Percentiles rank a stretch among this genome's conserved stretches.
Evolutionary conservation across 257 asterid species (phyloP).

Genomic region (Solanum clarkiae): DNA sequence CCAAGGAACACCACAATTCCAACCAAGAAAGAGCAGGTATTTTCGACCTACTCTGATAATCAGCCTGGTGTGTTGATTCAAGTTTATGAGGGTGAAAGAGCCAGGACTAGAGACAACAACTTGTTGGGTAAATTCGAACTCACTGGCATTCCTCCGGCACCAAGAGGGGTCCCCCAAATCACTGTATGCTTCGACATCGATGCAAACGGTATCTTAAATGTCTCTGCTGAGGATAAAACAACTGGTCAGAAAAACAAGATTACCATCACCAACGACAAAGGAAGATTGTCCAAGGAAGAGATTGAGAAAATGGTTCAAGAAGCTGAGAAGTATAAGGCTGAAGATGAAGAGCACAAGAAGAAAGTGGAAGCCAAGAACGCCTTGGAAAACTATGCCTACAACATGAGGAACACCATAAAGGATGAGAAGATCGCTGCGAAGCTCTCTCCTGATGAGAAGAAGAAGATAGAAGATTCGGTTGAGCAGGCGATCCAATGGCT

Average conservation of each 20-base stretch:
- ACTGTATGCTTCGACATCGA: slow-evolving; percentile 23
- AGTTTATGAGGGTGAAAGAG: slow-evolving; percentile 22
- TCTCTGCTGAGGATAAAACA: slow-evolving; percentile 30
- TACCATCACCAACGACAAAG: slow-evolving; percentile 25
- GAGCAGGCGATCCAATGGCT: slow-evolving; percentile 21
- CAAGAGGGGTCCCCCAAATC: slow-evolving; percentile 23
- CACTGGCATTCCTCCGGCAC: slow-evolving; percentile 22
- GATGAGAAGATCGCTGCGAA: slow-evolving; percentile 22
- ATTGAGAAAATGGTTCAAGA: slow-evolving; percentile 30
- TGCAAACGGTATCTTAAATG: slow-evolving; percentile 22
- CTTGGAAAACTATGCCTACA: slow-evolving; percentile 18
- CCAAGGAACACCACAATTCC: slow-evolving; percentile 27
- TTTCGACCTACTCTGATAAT: slow-evolving; percentile 17
- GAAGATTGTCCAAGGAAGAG: slow-evolving; percentile 20
- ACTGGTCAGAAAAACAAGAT: slow-evolving; percentile 27
- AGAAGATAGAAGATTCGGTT: slow-evolving; percentile 18
- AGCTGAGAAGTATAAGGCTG: slow-evolving; percentile 20
- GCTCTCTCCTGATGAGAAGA: slow-evolving; percentile 15
- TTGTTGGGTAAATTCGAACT: slow-evolving; percentile 21
- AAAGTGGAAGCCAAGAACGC: slow-evolving; percentile 25
- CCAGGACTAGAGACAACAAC: slow-evolving; percentile 21
- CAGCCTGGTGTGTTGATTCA: slow-evolving; percentile 32
- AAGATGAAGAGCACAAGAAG: slow-evolving; percentile 22
- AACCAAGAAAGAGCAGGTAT: slow-evolving; percentile 24
- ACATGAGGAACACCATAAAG: slow-evolving; percentile 31